Conservation (phyloP, 257 asterid species). For the Cordia subcordata region DNA sequence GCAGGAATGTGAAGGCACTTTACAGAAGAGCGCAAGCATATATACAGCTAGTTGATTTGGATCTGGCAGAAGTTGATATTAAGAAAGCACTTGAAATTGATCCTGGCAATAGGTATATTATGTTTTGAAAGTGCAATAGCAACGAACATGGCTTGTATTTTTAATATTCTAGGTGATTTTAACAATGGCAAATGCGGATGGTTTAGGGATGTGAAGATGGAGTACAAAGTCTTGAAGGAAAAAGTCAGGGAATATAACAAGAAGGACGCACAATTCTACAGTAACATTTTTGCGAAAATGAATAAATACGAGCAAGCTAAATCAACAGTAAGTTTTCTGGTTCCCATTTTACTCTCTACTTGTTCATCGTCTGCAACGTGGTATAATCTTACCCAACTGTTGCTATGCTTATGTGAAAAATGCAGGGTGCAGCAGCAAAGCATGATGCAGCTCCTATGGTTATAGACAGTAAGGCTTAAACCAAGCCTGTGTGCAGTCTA, state of each 20-base stretch:
- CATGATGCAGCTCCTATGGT: slow-evolving; percentile 20
- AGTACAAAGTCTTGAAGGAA: slow-evolving; percentile 42
- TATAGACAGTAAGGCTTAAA: slow-evolving; percentile 43
- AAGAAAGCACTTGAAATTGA: slow-evolving; percentile 62
- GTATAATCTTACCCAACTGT: not conserved
- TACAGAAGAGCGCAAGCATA: slow-evolving; percentile 66
- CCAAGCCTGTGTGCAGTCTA: not conserved
- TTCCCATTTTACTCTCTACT: not conserved
- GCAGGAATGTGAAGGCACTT: slow-evolving; percentile 49
- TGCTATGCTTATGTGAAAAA: not conserved
- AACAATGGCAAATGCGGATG: not conserved
- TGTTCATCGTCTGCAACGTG: not conserved
- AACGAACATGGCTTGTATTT: not conserved
- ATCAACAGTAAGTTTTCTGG: slow-evolving; percentile 26
- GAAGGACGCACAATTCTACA: slow-evolving; percentile 59
- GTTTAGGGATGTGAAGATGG: slow-evolving; percentile 56
- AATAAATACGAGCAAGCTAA: slow-evolving; percentile 29
- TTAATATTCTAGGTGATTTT: not conserved
- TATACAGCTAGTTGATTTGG: slow-evolving; percentile 46
- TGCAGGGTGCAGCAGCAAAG: slow-evolving; percentile 33
- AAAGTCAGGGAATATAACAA: slow-evolving; percentile 47
- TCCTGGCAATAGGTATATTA: slow-evolving; percentile 46
- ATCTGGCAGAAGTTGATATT: slow-evolving; percentile 52
- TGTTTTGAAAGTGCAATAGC: not conserved
- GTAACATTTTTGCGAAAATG: slow-evolving; percentile 49